Percentiles rank a stretch among this genome's conserved stretches.
These are phyloP conservation scores for Daldinia loculata DNA, from an alignment of 495 filamentous ascomycete species.

Conservation along the genomic window DNA sequence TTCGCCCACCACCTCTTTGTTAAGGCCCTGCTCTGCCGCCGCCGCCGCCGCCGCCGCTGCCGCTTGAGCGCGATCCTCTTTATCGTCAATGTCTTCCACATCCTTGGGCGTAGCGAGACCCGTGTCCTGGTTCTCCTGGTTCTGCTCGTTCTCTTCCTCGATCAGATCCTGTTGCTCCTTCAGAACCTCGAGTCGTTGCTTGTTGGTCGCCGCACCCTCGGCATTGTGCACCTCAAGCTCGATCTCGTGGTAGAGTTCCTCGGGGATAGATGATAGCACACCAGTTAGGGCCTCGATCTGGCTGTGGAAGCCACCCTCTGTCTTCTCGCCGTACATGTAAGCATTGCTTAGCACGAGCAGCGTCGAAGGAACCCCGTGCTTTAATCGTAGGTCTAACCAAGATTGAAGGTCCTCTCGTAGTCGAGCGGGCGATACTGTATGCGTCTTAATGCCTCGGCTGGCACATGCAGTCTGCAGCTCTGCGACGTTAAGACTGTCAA, in stretches of 20 bases:
- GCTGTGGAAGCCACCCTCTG: conserved; percentile 76
- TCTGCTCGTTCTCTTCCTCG: conserved; percentile 94
- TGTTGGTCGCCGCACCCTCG: conserved; percentile 98
- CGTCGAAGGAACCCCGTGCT: conserved; percentile 91
- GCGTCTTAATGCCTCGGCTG: conserved; percentile 88
- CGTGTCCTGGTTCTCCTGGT: conserved; percentile 72
- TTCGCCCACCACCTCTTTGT: conserved; percentile 54
- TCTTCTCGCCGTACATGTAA: conserved; percentile 90
- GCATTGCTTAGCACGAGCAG: conserved; percentile 96
- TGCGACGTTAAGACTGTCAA: conserved; percentile 89
- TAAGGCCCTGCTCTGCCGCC: conserved; percentile 49
- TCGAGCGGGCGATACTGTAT: conserved; percentile 85
- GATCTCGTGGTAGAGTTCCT: conserved; percentile 99
- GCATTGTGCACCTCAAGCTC: conserved; percentile 97
- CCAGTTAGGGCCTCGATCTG: conserved; percentile 94
- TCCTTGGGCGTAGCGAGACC: conserved; percentile 79
- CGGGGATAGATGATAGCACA: conserved; percentile 91
- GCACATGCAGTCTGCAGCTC: conserved; percentile 93
- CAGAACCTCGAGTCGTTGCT: conserved; percentile 97
- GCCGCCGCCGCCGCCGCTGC: conserved; percentile 46
- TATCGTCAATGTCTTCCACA: conserved; percentile 83
- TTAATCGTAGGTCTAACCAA: conserved; percentile 94
- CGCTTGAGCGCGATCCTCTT: conserved; percentile 56
- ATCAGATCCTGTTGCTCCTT: conserved; percentile 99
- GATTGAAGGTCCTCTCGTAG: conserved; percentile 91